These are phyloP conservation scores for Rachicladosporium sp. DNA, from an alignment of 2,329 filamentous ascomycete species.

Conservation along the genomic window DNA sequence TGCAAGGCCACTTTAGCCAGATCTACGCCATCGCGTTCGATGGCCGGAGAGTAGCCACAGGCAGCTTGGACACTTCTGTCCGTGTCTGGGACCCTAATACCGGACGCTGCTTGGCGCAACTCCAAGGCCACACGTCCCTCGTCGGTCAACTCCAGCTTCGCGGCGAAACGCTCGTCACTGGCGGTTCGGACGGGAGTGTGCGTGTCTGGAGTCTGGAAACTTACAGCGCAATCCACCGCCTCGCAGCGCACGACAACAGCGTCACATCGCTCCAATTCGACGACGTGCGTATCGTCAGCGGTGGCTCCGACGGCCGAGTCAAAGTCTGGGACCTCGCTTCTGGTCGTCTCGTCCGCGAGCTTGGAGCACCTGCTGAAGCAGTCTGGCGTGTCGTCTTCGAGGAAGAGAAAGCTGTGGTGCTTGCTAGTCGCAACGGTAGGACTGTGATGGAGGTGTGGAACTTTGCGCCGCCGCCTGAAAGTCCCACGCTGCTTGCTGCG, in stretches of 20 bases:
- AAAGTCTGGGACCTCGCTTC: slow-evolving; percentile 97
- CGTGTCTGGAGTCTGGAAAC: slow-evolving; percentile 89
- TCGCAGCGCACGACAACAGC: slow-evolving; percentile 95
- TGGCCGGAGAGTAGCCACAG: slow-evolving; percentile 82
- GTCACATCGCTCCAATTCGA: slow-evolving; percentile 97
- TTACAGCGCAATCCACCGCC: slow-evolving; percentile 81
- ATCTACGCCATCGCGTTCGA: slow-evolving; percentile 99
- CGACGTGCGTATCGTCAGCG: slow-evolving; percentile 86
- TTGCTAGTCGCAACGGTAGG: slow-evolving; percentile 71
- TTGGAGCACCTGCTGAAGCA: slow-evolving; percentile 82
- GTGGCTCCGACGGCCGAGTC: slow-evolving; percentile 91
- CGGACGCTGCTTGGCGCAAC: slow-evolving; percentile 67
- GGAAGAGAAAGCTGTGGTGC: slow-evolving; percentile 93
- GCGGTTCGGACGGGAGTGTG: slow-evolving; percentile 90
- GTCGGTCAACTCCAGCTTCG: slow-evolving; percentile 96
- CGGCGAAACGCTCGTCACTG: slow-evolving; percentile 86
- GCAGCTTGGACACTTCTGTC: slow-evolving; percentile 91
- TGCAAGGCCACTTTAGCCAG: slow-evolving; percentile 93
- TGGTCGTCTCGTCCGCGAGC: slow-evolving; percentile 77
- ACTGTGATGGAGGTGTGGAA: slow-evolving; percentile 99
- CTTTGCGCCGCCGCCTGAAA: slow-evolving; percentile 72
- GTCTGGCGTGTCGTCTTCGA: slow-evolving; percentile 98
- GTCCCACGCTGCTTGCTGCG: slow-evolving; percentile 5
- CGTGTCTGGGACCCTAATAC: slow-evolving; percentile 67
- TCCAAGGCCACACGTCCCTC: slow-evolving; percentile 92